Percentiles rank a stretch among this genome's conserved stretches.
Conservation (phyloP, 2,329 filamentous ascomycete species). For the Penicillium sp. region DNA sequence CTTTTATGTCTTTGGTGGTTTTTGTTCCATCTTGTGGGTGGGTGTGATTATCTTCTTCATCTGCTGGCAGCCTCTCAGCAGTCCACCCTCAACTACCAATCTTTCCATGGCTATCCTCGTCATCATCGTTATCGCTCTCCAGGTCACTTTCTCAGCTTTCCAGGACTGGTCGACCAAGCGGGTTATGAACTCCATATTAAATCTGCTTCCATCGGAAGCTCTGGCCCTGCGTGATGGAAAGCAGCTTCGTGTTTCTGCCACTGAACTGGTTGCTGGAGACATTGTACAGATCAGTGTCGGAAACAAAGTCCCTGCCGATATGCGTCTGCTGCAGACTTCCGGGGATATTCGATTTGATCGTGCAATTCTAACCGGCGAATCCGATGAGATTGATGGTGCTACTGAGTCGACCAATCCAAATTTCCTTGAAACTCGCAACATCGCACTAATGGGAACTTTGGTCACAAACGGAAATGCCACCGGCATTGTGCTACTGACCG, state of each 20-base stretch:
- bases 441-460: constrained; percentile 75
- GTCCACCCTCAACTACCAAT: constrained; percentile 69
- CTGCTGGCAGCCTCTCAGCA: constrained; percentile 72
- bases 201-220: constrained; percentile 71
- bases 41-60: constrained; percentile 73
- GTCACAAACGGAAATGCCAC: constrained; percentile 69
- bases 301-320: constrained; percentile 73
- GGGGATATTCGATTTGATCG: constrained; percentile 73
- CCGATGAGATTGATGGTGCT: constrained; percentile 63
- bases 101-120: constrained; percentile 71
- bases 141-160: constrained; percentile 68
- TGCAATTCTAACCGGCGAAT: constrained; percentile 72
- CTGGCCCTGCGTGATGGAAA: constrained; percentile 64
- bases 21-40: constrained; percentile 70
- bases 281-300: constrained; percentile 68
- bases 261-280: constrained; percentile 72
- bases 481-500: constrained; percentile 70
- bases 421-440: constrained; percentile 74
- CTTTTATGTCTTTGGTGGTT: constrained; percentile 75
- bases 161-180: constrained; percentile 74
- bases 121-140: constrained; percentile 67
- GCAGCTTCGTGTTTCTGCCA: constrained; percentile 52
- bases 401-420: constrained; percentile 68
- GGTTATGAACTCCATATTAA: constrained; percentile 77
- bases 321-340: constrained; percentile 68